Conservation (phyloP, 2,329 filamentous ascomycete species). For the Apiospora kogelbergensis region DNA sequence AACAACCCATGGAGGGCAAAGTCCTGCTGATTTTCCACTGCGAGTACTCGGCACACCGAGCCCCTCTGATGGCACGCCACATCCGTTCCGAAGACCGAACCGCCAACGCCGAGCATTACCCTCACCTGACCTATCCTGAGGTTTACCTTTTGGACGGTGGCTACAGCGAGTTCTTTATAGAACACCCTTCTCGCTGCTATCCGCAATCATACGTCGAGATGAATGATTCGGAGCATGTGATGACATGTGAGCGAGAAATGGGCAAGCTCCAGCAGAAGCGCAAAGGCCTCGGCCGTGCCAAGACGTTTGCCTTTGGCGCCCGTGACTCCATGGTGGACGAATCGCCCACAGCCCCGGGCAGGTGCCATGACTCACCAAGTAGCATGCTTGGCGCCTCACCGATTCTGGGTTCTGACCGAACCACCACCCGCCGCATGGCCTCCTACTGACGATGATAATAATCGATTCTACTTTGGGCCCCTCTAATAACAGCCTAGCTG, state of each 20-base stretch:
- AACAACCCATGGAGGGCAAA: constrained; percentile 62
- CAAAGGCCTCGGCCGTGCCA: constrained; percentile 80
- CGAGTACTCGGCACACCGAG: constrained; percentile 96
- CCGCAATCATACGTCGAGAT: constrained; percentile 97
- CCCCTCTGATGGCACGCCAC: constrained; percentile 93
- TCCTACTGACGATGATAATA: constrained; percentile 53
- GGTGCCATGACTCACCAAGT: constrained; percentile 38
- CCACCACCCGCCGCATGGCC: constrained; percentile 60
- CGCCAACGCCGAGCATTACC: constrained; percentile 83
- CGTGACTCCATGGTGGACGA: constrained; percentile 56
- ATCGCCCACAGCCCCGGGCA: constrained; percentile 57
- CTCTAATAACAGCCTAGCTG: neutral
- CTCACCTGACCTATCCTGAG: constrained; percentile 89
- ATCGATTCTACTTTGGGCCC: neutral
- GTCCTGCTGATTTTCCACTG: constrained; percentile 93
- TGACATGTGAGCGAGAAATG: constrained; percentile 92
- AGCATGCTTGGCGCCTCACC: constrained; percentile 47
- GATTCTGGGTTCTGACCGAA: constrained; percentile 49
- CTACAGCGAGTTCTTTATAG: constrained; percentile 87
- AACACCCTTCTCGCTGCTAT: constrained; percentile 78
- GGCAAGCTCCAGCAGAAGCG: constrained; percentile 85
- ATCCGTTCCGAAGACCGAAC: constrained; percentile 86
- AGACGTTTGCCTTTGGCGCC: constrained; percentile 94
- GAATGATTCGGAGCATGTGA: constrained; percentile 87
- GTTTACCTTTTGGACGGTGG: constrained; percentile 96